phyloP scores from a whole-genome alignment of 176 grass and related monocot genomes.

The Luzula sylvatica region DNA sequence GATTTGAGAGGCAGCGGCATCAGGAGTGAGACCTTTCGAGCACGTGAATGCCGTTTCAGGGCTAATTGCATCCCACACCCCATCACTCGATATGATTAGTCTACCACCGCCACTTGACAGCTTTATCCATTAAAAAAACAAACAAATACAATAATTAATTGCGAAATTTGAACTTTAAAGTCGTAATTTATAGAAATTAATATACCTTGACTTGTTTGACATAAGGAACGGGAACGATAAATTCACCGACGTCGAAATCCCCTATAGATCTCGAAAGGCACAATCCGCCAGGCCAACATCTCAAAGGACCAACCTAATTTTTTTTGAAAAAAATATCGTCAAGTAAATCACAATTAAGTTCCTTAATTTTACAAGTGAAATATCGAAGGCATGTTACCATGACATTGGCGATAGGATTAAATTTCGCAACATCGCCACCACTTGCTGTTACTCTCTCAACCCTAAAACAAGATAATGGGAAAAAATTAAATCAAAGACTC shows the following conservation, averaged over 20 bases:
- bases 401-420: slow-evolving; percentile 65
- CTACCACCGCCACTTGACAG: slow-evolving; percentile 67
- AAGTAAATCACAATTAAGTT: slow-evolving; percentile 2
- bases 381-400: slow-evolving; percentile 44
- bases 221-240: slow-evolving; percentile 79
- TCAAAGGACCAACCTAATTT: slow-evolving; percentile 76
- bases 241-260: slow-evolving; percentile 98
- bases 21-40: slow-evolving; percentile 43
- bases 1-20: slow-evolving; percentile 58
- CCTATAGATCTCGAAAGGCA: slow-evolving; percentile 98
- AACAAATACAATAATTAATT: slow-evolving; percentile 7
- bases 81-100: slow-evolving; percentile 85
- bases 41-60: slow-evolving; percentile 58
- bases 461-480: slow-evolving; percentile 29
- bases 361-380: slow-evolving; percentile 14
- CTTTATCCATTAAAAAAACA: slow-evolving; percentile 32
- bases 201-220: slow-evolving; percentile 97
- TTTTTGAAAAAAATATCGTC: background rate
- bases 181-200: background rate
- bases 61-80: slow-evolving; percentile 87
- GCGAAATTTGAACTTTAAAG: slow-evolving; percentile 8
- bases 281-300: slow-evolving; percentile 98
- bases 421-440: slow-evolving; percentile 80
- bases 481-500: slow-evolving; percentile 4
- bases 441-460: slow-evolving; percentile 72